Evolutionary conservation across 305 asterid genomes (phyloP).

Genomic region (Nicotiana rustica): DNA sequence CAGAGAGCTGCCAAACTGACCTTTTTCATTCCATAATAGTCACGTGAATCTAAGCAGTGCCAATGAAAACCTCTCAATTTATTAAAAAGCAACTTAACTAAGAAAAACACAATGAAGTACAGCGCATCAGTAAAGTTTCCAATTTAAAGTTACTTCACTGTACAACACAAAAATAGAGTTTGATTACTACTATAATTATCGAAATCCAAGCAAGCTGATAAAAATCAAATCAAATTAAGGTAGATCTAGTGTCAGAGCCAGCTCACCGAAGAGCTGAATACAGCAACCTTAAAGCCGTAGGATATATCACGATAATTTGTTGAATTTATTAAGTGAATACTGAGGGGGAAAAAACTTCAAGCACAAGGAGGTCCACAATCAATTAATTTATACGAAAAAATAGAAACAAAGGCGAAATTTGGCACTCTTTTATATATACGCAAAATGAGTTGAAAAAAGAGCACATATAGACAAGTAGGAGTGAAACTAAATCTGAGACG

Average conservation of each 20-base stretch:
- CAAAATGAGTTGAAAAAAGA: background rate
- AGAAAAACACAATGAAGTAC: no score
- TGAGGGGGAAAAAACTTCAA: background rate
- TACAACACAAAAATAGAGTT: no score
- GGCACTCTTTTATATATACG: background rate
- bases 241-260: background rate
- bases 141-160: no score
- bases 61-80: background rate
- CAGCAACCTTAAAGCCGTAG: background rate
- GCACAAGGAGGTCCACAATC: background rate
- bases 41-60: background rate
- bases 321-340: background rate
- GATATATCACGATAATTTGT: background rate
- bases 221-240: background rate
- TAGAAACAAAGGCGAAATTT: background rate
- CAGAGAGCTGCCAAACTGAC: background rate
- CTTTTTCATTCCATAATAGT: background rate
- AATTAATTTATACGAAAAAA: background rate
- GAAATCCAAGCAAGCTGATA: background rate
- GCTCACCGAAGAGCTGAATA: background rate
- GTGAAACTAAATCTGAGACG: constrained; percentile 39
- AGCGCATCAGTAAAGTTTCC: no score
- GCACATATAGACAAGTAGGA: background rate
- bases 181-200: no score
- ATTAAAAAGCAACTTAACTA: no score